Evolutionary conservation across 2,329 filamentous ascomycete genomes (phyloP).

Genomic region (Exophiala bonariae): DNA sequence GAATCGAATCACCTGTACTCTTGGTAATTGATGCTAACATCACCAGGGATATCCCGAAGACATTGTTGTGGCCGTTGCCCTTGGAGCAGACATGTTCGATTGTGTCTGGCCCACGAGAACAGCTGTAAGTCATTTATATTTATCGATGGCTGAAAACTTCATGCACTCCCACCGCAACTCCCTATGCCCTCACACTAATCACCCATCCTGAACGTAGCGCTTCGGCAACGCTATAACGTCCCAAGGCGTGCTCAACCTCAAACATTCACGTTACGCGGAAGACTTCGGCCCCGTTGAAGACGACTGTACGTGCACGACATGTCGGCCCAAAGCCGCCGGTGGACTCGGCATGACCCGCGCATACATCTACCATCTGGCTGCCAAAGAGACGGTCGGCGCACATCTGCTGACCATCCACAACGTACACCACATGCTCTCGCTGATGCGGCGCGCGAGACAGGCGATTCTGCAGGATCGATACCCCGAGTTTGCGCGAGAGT

Average conservation of each 20-base stretch:
- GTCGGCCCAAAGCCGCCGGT: slow-evolving; percentile 62
- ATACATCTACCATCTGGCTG: slow-evolving; percentile 86
- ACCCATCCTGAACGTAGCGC: slow-evolving; percentile 47
- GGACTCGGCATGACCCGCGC: slow-evolving; percentile 81
- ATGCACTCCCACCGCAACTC: slow-evolving; percentile 11
- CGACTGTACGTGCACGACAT: slow-evolving; percentile 78
- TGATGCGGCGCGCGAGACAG: slow-evolving; percentile 75
- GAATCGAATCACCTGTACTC: slow-evolving; percentile 25
- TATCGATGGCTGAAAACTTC: too few relatives aligned
- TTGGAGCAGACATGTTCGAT: slow-evolving; percentile 99
- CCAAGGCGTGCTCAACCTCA: slow-evolving; percentile 78
- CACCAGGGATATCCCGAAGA: slow-evolving; percentile 86
- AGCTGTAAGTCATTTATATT: slow-evolving; percentile 67
- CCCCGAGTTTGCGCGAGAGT: slow-evolving; percentile 73
- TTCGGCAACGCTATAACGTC: slow-evolving; percentile 93
- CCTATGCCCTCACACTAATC: not conserved
- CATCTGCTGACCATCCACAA: slow-evolving; percentile 83
- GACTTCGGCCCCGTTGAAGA: slow-evolving; percentile 85
- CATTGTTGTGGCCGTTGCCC: slow-evolving; percentile 84
- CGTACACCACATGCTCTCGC: slow-evolving; percentile 82
- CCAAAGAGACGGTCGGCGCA: slow-evolving; percentile 93
- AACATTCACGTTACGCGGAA: slow-evolving; percentile 69
- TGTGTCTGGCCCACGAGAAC: slow-evolving; percentile 98
- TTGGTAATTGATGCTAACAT: slow-evolving; percentile 3
- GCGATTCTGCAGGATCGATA: slow-evolving; percentile 80